phyloP scores from a whole-genome alignment of 352 stramenopile species.

The Phytophthora pseudosyringae region DNA sequence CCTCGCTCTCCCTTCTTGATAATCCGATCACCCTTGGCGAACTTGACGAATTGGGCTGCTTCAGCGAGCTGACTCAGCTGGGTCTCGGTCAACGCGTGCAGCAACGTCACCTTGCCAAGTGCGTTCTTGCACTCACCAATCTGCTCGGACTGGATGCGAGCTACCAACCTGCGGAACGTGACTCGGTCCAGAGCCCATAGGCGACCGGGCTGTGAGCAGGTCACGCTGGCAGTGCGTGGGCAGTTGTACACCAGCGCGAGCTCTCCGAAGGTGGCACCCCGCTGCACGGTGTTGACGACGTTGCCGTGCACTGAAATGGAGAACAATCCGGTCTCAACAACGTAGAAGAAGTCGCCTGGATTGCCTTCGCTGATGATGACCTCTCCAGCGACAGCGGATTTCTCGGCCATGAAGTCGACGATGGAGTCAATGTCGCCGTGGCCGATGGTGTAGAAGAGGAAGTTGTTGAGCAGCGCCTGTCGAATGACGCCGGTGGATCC shows the following conservation, averaged over 20 bases:
- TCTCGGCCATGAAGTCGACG: constrained; percentile 61
- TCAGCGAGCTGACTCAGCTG: constrained; percentile 67
- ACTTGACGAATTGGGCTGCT: constrained; percentile 73
- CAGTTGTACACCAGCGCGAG: constrained; percentile 96
- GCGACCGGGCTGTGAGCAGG: constrained; percentile 47
- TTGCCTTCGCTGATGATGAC: constrained; percentile 72
- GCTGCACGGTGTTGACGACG: constrained; percentile 73
- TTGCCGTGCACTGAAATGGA: constrained; percentile 87
- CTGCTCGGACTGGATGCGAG: constrained; percentile 73
- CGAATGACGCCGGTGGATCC: constrained; percentile 58
- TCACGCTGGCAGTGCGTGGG: constrained; percentile 92
- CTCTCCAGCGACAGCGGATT: constrained; percentile 40
- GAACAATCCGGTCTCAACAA: constrained; percentile 84
- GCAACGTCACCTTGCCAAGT: constrained; percentile 59
- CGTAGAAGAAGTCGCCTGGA: constrained; percentile 82
- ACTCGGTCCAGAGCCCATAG: constrained; percentile 89
- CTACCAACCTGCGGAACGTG: constrained; percentile 88
- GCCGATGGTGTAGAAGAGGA: constrained; percentile 72
- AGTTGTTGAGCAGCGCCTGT: constrained; percentile 68
- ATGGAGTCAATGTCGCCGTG: constrained; percentile 58
- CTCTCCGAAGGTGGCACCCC: constrained; percentile 93
- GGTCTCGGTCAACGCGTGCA: constrained; percentile 62
- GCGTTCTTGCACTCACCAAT: constrained; percentile 71
- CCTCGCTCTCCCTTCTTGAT: constrained; percentile 84
- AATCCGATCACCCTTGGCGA: constrained; percentile 74